Evolutionary conservation across 176 grass and related monocot genomes (phyloP).

Genomic region (Zizania latifolia): DNA sequence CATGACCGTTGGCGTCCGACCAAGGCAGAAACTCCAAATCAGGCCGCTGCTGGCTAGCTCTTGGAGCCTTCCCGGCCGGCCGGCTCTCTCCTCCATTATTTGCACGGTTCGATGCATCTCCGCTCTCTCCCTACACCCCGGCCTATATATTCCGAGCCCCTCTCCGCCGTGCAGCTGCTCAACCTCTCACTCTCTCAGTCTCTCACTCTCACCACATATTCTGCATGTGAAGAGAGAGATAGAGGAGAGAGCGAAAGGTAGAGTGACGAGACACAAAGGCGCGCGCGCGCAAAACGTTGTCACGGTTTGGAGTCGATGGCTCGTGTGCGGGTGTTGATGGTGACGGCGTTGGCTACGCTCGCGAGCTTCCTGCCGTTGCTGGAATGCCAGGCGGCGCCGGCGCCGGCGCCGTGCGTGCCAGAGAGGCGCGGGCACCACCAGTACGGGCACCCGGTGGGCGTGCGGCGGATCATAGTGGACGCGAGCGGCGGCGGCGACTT

Average conservation of each 20-base stretch:
- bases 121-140: conserved; percentile 8
- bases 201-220: background rate
- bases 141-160: conserved; percentile 35
- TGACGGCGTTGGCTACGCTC: background rate
- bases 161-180: conserved; percentile 49
- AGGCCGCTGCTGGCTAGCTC: no score
- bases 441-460: conserved; percentile 50
- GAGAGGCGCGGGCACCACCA: conserved; percentile 22
- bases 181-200: background rate
- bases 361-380: conserved; percentile 23
- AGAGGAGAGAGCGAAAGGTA: no score
- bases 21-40: conserved; percentile 29
- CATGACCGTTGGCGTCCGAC: conserved; percentile 45
- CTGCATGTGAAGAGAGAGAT: conserved; percentile 17
- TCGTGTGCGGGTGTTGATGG: background rate
- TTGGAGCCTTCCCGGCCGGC: conserved; percentile 10
- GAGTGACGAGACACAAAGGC: no score
- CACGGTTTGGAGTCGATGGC: conserved; percentile 41
- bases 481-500: conserved; percentile 79
- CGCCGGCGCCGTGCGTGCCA: background rate
- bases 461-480: conserved; percentile 61
- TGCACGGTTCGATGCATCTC: conserved; percentile 10
- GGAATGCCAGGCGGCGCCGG: conserved; percentile 8
- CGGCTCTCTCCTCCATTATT: conserved; percentile 29
- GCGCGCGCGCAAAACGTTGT: background rate